Conservation (phyloP, 768 basidiomycete species). For the Kwoniella heveanensis region DNA sequence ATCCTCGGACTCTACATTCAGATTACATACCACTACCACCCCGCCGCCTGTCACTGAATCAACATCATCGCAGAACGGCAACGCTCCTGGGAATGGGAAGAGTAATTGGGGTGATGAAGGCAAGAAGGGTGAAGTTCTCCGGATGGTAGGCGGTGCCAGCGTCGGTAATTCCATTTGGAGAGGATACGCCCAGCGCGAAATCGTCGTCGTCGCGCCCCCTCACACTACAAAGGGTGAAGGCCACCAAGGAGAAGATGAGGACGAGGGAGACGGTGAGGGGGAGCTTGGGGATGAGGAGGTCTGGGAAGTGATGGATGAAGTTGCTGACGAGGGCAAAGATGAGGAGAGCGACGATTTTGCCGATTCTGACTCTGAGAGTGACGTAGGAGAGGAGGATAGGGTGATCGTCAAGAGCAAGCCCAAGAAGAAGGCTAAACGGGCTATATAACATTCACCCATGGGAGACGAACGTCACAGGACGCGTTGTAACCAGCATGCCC, state of each 20-base stretch:
- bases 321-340: conserved; percentile 27
- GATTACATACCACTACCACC: conserved; percentile 36
- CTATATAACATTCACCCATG: neutral
- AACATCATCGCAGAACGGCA: conserved; percentile 1
- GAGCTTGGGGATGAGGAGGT: conserved; percentile 34
- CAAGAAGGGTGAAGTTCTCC: conserved; percentile 36
- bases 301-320: conserved; percentile 33
- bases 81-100: neutral
- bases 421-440: conserved; percentile 16
- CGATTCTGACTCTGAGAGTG: conserved; percentile 6
- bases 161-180: conserved; percentile 35
- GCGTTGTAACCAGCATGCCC: no score
- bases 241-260: conserved; percentile 24
- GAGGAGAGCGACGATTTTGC: conserved; percentile 15
- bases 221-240: conserved; percentile 9
- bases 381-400: conserved; percentile 14
- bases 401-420: conserved; percentile 11
- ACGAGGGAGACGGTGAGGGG: conserved; percentile 26
- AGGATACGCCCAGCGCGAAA: conserved; percentile 26
- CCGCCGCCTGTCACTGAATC: conserved; percentile 1
- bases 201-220: neutral
- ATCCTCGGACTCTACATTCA: conserved; percentile 28
- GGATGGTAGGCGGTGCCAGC: conserved; percentile 40
- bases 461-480: no score
- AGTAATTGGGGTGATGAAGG: conserved; percentile 22